A percentile compares a stretch with the other conserved stretches of the same genome.
Evolutionary conservation across 352 stramenopile species (phyloP).

Genomic region (Globisporangium splendens): DNA sequence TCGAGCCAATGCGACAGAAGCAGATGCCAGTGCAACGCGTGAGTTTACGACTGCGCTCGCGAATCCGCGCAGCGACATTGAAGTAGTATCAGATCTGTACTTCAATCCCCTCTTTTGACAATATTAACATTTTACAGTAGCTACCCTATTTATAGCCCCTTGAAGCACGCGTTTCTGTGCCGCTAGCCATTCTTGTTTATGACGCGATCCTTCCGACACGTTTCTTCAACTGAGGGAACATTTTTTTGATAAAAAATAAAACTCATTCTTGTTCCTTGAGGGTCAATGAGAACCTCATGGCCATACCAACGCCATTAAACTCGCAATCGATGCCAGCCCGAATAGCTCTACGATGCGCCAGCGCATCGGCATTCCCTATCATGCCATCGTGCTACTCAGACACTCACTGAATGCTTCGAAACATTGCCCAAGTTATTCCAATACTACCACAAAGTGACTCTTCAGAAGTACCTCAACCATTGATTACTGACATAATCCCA

Average conservation of each 20-base stretch:
- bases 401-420: no score
- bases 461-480: no score
- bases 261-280: no score
- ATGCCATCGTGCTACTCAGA: no score
- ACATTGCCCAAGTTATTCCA: no score
- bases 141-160: not conserved
- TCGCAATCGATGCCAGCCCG: no score
- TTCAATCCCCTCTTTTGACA: not conserved
- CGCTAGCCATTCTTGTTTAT: not conserved
- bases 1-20: not conserved
- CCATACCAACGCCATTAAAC: no score
- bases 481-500: not conserved
- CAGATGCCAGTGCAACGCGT: not conserved
- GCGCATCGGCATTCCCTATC: no score
- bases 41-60: constrained; percentile 6
- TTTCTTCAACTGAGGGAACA: not conserved
- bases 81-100: not conserved
- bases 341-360: no score
- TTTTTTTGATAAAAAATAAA: not conserved
- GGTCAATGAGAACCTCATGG: no score
- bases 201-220: no score
- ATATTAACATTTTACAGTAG: not conserved
- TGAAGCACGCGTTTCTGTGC: not conserved
- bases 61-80: not conserved
- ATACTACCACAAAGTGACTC: no score